Conservation (phyloP, 805 yeast species). For the Candida ulmi region DNA sequence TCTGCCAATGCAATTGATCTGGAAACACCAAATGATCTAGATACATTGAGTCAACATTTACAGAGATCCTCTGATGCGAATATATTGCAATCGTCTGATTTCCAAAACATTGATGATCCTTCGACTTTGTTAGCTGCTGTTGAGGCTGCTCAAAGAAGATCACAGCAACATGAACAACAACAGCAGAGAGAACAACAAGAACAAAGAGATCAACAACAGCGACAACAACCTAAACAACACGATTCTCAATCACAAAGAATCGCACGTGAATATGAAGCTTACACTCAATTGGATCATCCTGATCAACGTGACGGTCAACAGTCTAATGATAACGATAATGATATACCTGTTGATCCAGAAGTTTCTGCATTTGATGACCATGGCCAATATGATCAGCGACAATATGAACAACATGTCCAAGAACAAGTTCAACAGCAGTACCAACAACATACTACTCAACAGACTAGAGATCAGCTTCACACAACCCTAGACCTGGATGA, state of each 20-base stretch:
- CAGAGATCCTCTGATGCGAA: slow-evolving; percentile 12
- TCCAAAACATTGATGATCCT: slow-evolving; percentile 20
- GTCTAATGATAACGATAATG: slow-evolving; percentile 18
- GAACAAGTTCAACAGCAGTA: slow-evolving; percentile 3
- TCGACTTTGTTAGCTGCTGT: slow-evolving; percentile 45
- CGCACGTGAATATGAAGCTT: not conserved
- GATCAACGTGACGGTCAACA: slow-evolving; percentile 1
- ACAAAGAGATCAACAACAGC: slow-evolving; percentile 5
- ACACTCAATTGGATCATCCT: not conserved
- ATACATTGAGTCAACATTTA: slow-evolving; percentile 6
- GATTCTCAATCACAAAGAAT: not conserved
- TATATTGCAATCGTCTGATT: slow-evolving; percentile 15
- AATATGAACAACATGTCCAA: slow-evolving; percentile 2
- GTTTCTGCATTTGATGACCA: slow-evolving; percentile 41
- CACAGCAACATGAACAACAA: slow-evolving; percentile 7
- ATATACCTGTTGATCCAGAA: slow-evolving; percentile 54
- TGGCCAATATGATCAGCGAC: slow-evolving; percentile 2
- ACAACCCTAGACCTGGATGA: not conserved
- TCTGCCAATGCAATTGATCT: slow-evolving; percentile 8
- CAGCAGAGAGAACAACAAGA: slow-evolving; percentile 1
- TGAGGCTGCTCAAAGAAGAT: slow-evolving; percentile 43
- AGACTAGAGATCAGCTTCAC: slow-evolving; percentile 3
- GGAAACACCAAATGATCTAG: not conserved
- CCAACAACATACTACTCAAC: not conserved
- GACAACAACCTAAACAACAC: not conserved